A percentile compares a stretch with the other conserved stretches of the same genome.
Conservation (phyloP, 495 filamentous ascomycete species). For the Massariosphaeria phaeospora region DNA sequence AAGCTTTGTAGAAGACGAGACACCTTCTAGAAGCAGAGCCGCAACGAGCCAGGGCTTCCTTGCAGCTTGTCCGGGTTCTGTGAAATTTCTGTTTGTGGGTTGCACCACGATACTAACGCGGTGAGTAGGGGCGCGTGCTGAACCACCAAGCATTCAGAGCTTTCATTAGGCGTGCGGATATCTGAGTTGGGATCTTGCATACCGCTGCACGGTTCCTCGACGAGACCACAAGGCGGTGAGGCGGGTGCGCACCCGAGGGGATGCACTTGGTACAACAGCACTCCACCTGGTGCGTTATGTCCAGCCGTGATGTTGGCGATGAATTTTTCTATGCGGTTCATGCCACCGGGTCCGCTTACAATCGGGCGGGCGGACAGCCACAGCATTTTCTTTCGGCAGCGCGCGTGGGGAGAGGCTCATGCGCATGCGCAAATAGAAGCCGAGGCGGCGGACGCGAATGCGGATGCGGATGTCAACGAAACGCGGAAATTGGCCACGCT, state of each 20-base stretch:
- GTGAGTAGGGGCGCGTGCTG: no score
- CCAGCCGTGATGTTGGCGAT: constrained; percentile 7
- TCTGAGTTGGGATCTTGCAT: constrained; percentile 9
- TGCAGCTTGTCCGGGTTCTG: neutral
- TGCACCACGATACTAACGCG: no score
- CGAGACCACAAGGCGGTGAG: constrained; percentile 27
- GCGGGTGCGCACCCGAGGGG: no score
- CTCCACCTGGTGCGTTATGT: neutral
- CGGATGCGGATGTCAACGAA: no score
- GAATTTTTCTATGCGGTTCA: constrained; percentile 2
- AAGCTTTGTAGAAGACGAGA: no score
- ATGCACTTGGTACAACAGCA: neutral
- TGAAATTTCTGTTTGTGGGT: no score
- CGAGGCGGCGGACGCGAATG: neutral
- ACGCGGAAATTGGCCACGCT: neutral
- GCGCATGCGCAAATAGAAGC: neutral
- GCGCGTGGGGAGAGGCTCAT: constrained; percentile 3
- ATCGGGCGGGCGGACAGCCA: neutral
- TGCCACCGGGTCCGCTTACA: neutral
- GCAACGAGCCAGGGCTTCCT: neutral
- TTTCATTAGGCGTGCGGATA: neutral
- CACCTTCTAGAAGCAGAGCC: no score
- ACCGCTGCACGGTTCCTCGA: no score
- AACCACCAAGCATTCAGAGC: constrained; percentile 3
- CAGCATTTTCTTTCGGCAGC: neutral